Evolutionary conservation across 164 flowering plant genomes (phyloP), one percentile per base, ranked within the genome.

Genomic region (Vitis cinerea): DNA sequence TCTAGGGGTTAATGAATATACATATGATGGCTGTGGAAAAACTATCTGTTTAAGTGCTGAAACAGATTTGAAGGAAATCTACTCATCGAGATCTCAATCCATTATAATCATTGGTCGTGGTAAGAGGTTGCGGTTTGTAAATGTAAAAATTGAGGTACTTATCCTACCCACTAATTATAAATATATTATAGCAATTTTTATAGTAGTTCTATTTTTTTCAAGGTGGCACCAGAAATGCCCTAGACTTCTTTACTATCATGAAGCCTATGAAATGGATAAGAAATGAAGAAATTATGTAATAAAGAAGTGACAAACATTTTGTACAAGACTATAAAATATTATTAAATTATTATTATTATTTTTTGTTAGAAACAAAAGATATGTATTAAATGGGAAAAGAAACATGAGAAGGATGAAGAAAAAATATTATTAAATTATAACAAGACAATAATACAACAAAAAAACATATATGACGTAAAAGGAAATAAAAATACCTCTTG

Each of bases 21-120:
- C 72, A 12, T 96, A 96, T 84, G 97, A 96, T 86, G 99, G 99
- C 50, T 89, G 97, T 85, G 99, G 99, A 72, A 85, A 83, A 74
- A 83, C 82, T 12, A 84, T 96, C 15, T 77, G 75, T 76, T 85
- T 96, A 70, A 81, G 75, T 64, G 88, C 79, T 63, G 88, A 83
- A 69, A 63, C 44, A 9, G 85, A 85, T 72, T 52, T n/a, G 29
- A 90, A 87, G 76, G 94, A 82, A 65, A 55, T 50, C 16, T 72
- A 68, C 10, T 70, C 82, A 54, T 59, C 67, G 2, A 83, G 79
- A 48, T 71, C 55, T 70, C 82, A 56, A 50, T 95, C 97, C 54
- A 85, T 93, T 59, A 83, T 96, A 72, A 71, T 96, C 17, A 76
- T 96, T 79, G 99, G 99, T 47, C 85, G 90, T 66, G 90, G 96